Percentiles rank a stretch among this genome's conserved stretches.
Evolutionary conservation across 306 rosid genomes (phyloP).

Genomic region (Rosa lucieae): DNA sequence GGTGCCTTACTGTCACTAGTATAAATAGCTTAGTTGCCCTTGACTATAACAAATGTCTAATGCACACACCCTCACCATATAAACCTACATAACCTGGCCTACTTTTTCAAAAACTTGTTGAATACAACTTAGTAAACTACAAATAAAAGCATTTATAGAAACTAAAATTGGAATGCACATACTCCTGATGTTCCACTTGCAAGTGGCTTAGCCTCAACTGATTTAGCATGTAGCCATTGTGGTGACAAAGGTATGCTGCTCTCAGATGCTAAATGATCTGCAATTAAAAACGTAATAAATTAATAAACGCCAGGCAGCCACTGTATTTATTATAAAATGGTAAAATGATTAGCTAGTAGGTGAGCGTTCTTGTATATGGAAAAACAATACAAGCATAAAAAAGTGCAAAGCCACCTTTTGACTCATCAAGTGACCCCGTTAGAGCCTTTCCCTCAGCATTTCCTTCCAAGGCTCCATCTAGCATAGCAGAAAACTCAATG

Average conservation of each 20-base stretch:
- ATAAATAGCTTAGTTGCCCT: neutral
- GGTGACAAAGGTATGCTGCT: slow-evolving; percentile 69
- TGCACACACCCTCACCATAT: neutral
- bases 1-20: neutral
- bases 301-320: neutral
- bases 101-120: neutral
- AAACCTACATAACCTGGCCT: neutral
- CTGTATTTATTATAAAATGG: neutral
- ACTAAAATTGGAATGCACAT: neutral
- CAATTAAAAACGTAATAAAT: slow-evolving; percentile 15
- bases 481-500: slow-evolving; percentile 26
- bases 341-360: neutral
- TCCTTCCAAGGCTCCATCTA: slow-evolving; percentile 55
- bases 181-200: slow-evolving; percentile 47
- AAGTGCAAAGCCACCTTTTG: slow-evolving; percentile 45
- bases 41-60: neutral
- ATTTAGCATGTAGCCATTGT: slow-evolving; percentile 73
- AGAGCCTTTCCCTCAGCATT: slow-evolving; percentile 48
- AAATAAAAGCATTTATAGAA: neutral
- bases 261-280: slow-evolving; percentile 60
- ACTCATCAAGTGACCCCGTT: slow-evolving; percentile 39
- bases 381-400: neutral
- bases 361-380: neutral
- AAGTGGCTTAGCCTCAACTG: slow-evolving; percentile 49
- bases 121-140: neutral